phyloP scores from a whole-genome alignment of 2,329 filamentous ascomycete species.

The Colletotrichum agaves region DNA sequence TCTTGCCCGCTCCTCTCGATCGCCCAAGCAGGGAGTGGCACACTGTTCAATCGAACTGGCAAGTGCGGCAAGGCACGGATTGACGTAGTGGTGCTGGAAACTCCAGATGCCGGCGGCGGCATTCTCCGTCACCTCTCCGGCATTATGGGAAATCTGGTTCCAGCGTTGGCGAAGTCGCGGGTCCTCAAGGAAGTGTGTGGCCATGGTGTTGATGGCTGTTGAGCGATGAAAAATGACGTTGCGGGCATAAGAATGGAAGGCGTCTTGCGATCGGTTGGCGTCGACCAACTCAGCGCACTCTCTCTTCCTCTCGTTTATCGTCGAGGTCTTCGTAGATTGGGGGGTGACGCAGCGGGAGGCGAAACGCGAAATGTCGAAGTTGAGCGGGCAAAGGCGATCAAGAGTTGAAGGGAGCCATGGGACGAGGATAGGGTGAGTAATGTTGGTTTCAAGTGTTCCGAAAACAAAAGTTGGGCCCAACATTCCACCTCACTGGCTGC shows the following conservation, averaged over 20 bases:
- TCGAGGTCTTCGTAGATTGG: slow-evolving; percentile 21
- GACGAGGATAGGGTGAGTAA: slow-evolving; percentile 26
- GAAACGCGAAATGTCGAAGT: not conserved
- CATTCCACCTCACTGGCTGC: slow-evolving; percentile 26
- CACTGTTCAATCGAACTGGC: slow-evolving; percentile 77
- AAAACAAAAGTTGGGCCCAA: slow-evolving; percentile 36
- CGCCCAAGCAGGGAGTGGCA: slow-evolving; percentile 75
- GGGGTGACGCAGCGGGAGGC: not conserved
- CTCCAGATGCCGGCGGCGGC: slow-evolving; percentile 92
- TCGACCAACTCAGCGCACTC: slow-evolving; percentile 16
- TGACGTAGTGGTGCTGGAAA: slow-evolving; percentile 87
- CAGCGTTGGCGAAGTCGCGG: slow-evolving; percentile 92
- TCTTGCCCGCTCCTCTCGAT: slow-evolving; percentile 78
- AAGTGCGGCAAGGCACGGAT: slow-evolving; percentile 79
- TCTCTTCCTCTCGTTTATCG: not conserved
- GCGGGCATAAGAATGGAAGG: slow-evolving; percentile 18
- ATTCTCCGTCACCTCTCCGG: slow-evolving; percentile 89
- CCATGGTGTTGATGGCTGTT: slow-evolving; percentile 53
- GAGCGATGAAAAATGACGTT: slow-evolving; percentile 25
- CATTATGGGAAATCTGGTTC: slow-evolving; percentile 91
- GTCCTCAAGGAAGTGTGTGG: slow-evolving; percentile 71
- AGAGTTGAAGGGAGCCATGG: slow-evolving; percentile 25
- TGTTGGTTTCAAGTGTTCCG: slow-evolving; percentile 36
- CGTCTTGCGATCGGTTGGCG: slow-evolving; percentile 16
- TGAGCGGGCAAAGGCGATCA: slow-evolving; percentile 10